Evolutionary conservation across 169 alveolate species (phyloP), one percentile per base, ranked within the genome.

Genomic region (Plasmodium yoelii): DNA sequence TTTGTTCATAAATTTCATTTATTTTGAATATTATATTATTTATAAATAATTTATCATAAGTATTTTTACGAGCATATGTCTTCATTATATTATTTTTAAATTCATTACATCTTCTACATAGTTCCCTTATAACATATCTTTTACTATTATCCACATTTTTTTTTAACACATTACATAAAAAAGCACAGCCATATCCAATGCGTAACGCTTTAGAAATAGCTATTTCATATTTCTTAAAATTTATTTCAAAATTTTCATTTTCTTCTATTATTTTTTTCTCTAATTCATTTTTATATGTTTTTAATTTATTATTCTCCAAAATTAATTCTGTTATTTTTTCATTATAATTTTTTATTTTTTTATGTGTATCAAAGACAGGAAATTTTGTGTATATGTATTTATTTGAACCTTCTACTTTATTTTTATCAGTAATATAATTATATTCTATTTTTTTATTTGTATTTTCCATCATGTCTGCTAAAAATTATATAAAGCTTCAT

Each of bases 341-440:
- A 42, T 86, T 86, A 61, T 86, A 86, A 13, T 46, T 6, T 70
- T 69, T 86, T 68, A 86, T 53, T 47, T 86, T 86, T 55, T 70
- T 71, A 42, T 86, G 91, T 18, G 73, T 70, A 12, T 86, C 91
- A 86, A 86, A 86, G 10, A 49, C 24, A 2, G 91, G 91, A 22
- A 86, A 86, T 70, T 71, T 68, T n/a, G 91, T 53, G 24, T 70
- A 86, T n/a, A 86, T 65, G 47, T 70, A 86, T 59, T 86, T 86
- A 44, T 59, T 68, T 15, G 19, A 68, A 26, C 51, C n/a, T 9
- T 70, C 91, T 49, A 65, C 34, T 63, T 28, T 68, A 24, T 68
- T 86, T 10, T 69, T 86, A 44, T 86, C 91, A 18, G 53, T 60
- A 9, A 70, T 49, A 44, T 6, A 34, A 55, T 80, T 80, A 10